Base-by-base conservation (phyloP, 495 filamentous ascomycete genomes). In the Rusavskia elegans region DNA sequence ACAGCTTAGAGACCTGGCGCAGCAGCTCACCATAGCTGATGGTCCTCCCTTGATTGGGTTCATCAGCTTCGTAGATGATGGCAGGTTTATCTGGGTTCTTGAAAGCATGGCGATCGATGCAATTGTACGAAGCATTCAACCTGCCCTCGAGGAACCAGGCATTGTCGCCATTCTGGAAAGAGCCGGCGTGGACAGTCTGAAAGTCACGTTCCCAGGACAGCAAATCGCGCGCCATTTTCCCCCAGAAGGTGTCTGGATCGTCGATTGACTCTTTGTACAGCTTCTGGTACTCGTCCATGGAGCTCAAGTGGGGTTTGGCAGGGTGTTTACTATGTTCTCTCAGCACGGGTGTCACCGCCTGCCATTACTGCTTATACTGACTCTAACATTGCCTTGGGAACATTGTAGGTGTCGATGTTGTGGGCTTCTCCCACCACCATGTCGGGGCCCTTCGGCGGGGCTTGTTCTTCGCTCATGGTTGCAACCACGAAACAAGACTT, bases 1-100 rank as follows among this genome's bases (percentile, higher is more conserved):
- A 81, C 21, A 87, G 76, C 63, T 81, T 84, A 52, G 82, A 95
- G 8, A 99, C 93, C 64, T 99, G 79, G 52, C 89, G 81, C 41
- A 97, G 80, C 48, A 99, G 81, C 78, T 99, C 89, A 61, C 83
- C 80, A 60, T 97, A 99, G 55, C 87, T 92, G 61, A 97, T 83
- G 23, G 71, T 87, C 50, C 92, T 87, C 60, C 93, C 90, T 59
- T 94, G 84, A 44, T 71, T 76, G 27, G 83, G 81, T 68, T 97
- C 92, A 60, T 97, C 93, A 49, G 89, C 92, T 68, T 99, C 92
- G 71, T 96, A 99, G 74, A 97, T 95, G 68, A 99, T 93, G 59
- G 92, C 92, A 38, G 89, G 79, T 71, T 80, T 85, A 68, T 95
- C 71, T 17, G 93, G 93, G 70, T 95, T 77, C 69, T 88, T 89